Conservation (phyloP, 148 eudicot species). For the Chenopodium formosanum region DNA sequence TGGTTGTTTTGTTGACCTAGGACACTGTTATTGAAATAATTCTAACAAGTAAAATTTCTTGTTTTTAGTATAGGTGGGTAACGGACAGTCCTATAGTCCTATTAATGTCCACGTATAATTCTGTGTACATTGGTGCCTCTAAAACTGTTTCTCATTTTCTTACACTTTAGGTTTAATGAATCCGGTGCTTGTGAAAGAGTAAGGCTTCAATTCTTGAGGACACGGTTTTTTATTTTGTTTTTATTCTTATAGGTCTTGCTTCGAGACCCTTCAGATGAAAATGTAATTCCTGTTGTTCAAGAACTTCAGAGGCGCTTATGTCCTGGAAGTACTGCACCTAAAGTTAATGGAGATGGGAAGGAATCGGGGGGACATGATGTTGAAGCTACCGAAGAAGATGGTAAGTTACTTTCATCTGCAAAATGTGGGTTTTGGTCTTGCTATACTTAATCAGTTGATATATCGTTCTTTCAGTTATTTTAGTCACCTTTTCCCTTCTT, state of each 20-base stretch:
- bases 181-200: neutral
- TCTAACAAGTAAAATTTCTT: neutral
- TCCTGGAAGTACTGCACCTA: conserved; percentile 28
- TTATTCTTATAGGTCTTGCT: conserved; percentile 57
- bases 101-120: neutral
- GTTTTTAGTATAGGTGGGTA: neutral
- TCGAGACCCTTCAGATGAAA: conserved; percentile 64
- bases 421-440: neutral
- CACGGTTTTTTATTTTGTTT: neutral
- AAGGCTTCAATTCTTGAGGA: neutral
- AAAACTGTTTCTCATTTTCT: conserved; percentile 2
- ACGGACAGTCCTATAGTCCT: neutral
- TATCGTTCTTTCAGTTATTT: neutral
- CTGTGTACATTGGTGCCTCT: neutral
- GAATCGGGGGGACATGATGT: conserved; percentile 54
- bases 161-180: neutral
- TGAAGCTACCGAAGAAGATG: conserved; percentile 72
- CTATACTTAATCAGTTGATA: neutral
- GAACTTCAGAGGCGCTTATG: conserved; percentile 68
- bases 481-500: neutral
- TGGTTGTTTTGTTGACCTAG: neutral
- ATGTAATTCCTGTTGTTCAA: conserved; percentile 67
- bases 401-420: conserved; percentile 27
- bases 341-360: conserved; percentile 47
- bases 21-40: neutral